These are phyloP conservation scores for Linnemannia zychae DNA, from an alignment of 192 early-diverging fungal genomes.

Conservation along the genomic window DNA sequence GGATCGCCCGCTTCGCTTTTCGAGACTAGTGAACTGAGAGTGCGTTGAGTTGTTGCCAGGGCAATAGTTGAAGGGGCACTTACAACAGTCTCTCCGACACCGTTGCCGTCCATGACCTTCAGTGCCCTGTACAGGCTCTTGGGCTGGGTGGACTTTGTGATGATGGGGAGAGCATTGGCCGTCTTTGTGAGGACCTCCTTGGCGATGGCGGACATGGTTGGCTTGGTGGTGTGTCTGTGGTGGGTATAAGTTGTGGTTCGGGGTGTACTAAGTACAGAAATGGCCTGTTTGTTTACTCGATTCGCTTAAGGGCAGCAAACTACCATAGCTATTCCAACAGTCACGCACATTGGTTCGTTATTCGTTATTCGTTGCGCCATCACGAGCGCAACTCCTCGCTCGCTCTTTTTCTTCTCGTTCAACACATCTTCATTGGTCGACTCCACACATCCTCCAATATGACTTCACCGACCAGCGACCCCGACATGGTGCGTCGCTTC, in stretches of 20 bases:
- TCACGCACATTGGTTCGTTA: neutral
- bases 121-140: constrained; percentile 48
- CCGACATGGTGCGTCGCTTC: constrained; percentile 34
- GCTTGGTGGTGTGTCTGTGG: neutral
- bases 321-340: neutral
- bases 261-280: neutral
- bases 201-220: constrained; percentile 50
- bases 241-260: neutral
- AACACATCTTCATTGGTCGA: neutral
- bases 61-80: neutral
- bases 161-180: constrained; percentile 44
- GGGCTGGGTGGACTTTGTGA: constrained; percentile 44
- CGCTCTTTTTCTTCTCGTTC: neutral
- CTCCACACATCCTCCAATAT: constrained; percentile 3
- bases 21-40: neutral
- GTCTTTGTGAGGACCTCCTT: constrained; percentile 58
- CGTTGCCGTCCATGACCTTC: constrained; percentile 52
- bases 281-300: constrained; percentile 24
- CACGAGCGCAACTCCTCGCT: neutral
- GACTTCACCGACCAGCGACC: constrained; percentile 36
- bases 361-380: neutral
- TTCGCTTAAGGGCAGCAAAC: constrained; percentile 16
- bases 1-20: neutral
- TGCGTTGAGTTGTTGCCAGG: neutral
- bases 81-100: constrained; percentile 55